Conservation (phyloP, 345 rosid genomes). For the Salix viminalis region DNA sequence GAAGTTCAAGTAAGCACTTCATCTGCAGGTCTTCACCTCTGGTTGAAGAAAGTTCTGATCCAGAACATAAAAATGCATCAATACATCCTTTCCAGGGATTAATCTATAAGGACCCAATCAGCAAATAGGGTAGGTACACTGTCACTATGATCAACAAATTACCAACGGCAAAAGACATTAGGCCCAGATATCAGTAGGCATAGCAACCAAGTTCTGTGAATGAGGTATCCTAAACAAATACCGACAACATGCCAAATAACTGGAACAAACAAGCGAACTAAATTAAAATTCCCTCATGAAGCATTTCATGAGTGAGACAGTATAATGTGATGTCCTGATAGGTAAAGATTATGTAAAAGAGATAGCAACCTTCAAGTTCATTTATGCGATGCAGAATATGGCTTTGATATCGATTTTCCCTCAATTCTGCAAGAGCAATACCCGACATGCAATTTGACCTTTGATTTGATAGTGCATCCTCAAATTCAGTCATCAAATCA, state of each 20-base stretch:
- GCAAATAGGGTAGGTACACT: not conserved
- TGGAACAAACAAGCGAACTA: not conserved
- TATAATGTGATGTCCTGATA: not conserved
- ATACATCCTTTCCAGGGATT: slow-evolving; percentile 2
- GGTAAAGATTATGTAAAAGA: slow-evolving; percentile 7
- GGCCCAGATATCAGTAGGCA: not conserved
- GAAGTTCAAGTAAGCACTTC: slow-evolving; percentile 87
- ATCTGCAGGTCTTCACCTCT: slow-evolving; percentile 91
- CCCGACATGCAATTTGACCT: slow-evolving; percentile 53
- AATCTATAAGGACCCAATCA: not conserved
- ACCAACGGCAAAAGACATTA: not conserved
- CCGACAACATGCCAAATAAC: not conserved
- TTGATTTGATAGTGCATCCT: slow-evolving; percentile 73
- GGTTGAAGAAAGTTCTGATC: slow-evolving; percentile 78
- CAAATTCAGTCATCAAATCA: slow-evolving; percentile 74
- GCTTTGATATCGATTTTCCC: slow-evolving; percentile 51
- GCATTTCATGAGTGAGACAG: not conserved
- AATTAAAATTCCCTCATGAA: not conserved
- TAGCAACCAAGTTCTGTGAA: not conserved
- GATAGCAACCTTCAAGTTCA: slow-evolving; percentile 75
- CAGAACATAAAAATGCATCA: slow-evolving; percentile 22
- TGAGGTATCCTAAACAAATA: not conserved
- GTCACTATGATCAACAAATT: not conserved
- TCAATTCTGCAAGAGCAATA: slow-evolving; percentile 43
- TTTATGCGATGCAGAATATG: slow-evolving; percentile 63